These are phyloP conservation scores for Phalaenopsis aphrodite DNA, from an alignment of 106 monocot species.

Conservation along the genomic window DNA sequence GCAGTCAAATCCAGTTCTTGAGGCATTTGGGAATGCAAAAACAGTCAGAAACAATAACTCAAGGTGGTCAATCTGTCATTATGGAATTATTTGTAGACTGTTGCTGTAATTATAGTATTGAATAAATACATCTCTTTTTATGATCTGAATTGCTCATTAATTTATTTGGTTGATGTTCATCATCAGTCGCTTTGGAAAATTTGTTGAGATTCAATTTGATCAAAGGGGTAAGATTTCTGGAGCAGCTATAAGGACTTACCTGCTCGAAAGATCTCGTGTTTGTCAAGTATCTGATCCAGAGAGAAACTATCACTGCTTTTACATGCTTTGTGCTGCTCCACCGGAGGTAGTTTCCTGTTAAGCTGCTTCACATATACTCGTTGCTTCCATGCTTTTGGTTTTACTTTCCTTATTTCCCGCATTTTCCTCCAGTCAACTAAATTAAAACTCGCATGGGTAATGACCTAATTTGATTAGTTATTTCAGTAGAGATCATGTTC, in stretches of 20 bases:
- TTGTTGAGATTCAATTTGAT: conserved; percentile 78
- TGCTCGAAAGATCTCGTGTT: conserved; percentile 72
- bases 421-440: neutral
- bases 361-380: neutral
- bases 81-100: conserved; percentile 1
- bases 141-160: conserved; percentile 2
- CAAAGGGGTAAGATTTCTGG: conserved; percentile 49
- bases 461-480: neutral
- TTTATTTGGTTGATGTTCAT: neutral
- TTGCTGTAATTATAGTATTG: neutral
- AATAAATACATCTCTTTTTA: neutral
- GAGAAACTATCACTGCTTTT: conserved; percentile 78
- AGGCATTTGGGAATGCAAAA: conserved; percentile 98
- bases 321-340: conserved; percentile 65
- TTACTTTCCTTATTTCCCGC: neutral
- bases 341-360: conserved; percentile 24
- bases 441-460: neutral
- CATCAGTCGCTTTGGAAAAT: conserved; percentile 68
- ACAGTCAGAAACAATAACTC: conserved; percentile 96
- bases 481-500: neutral
- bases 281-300: conserved; percentile 69
- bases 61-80: conserved; percentile 28
- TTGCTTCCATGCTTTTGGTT: neutral
- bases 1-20: conserved; percentile 99
- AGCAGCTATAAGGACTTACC: conserved; percentile 70